Base-by-base conservation (phyloP, 129 eudicot species). In the Calendula officinalis region DNA sequence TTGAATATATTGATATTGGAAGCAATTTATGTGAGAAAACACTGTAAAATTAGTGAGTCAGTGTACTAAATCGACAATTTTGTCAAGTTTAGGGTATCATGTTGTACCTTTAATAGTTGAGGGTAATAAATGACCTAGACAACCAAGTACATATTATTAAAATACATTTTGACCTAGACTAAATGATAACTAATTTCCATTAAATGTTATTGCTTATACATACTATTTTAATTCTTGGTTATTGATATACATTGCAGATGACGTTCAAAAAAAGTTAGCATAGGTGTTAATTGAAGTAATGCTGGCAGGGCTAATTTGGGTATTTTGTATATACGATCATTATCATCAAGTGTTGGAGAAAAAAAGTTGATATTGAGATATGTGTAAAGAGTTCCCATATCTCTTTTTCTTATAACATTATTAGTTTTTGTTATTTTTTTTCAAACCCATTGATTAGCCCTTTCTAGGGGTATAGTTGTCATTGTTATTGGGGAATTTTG, bases 351-450 rank as follows among this genome's bases (percentile, higher is more conserved):
- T 69, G 32, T 48, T 37, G 33, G 66, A 74, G 30, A 22, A 22
- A 22, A 22, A 22, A 22, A 22, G 30, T 30, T 33, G 42, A 60
- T 76, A 53, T 47, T 75, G 80, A 76, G 83, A 79, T 77, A 84
- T 67, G 59, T 78, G 89, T 88, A 81, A 79, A 84, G 78, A 66
- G 57, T 52, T 79, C 69, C 70, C 75, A n/a, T 65, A 74, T 80
- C 76, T 71, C 76, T 36, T 66, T 22, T 67, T 56, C 41, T 72
- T 41, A 66, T 15, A 66, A 34, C 53, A 9, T 67, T 42, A 32
- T 58, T 59, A 38, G 34, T 22, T 59, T 69, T 60, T 12, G 11
- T 6, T 44, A 7, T 22, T 22, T 22, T 22, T 22, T 22, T 22
- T 22, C 2, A 22, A 64, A 84, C 84, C 77, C 68, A 58, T 72